Evolutionary conservation across 345 rosid genomes (phyloP), one percentile per base, ranked within the genome.

Genomic region (Gossypium stocksii): DNA sequence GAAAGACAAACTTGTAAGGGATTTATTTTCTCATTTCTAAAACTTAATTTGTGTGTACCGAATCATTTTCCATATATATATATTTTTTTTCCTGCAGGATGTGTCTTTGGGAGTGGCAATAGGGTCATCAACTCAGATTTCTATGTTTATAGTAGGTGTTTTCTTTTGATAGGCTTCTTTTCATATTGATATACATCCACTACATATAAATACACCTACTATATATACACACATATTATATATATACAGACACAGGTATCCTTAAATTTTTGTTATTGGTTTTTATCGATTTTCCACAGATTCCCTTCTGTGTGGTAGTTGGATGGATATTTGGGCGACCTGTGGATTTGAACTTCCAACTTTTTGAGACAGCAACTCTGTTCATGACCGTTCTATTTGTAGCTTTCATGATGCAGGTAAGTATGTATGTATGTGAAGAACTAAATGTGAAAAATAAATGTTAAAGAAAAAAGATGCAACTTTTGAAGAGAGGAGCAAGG

Each of bases 301-400:
- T 94, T 81, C 97, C 97, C 2, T 87, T 88, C 74, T 90, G 92
- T 44, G 93, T 94, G 66, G 93, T 92, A 51, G 61, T 87, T 38
- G 97, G 90, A 53, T 92, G 94, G 97, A 89, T 90, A 52, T 85
- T 92, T 87, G 97, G 90, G 62, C 70, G 56, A 6, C 90, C 88
- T 7, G 87, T 94, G 94, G 98, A 92, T 78, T 76, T 92, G 71
- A 92, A 94, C 79, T 92, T 94, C 74, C 88, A 86, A 80, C 93
- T 90, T 10, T 94, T 94, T 48, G 97, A 94, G 85, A 94, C 98
- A 1, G 91, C 97, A 53, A 87, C 90, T 15, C 90, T 94, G 38
- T 84, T 89, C 76, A 86, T 92, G 48, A 89, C 94, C 23, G 93
- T 90, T 16, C 64, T 92, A 48, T 94, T 90, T 22, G 97, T 90